Evolutionary conservation across 2,329 filamentous ascomycete genomes (phyloP).

Genomic region (Paecilomyces sp.): DNA sequence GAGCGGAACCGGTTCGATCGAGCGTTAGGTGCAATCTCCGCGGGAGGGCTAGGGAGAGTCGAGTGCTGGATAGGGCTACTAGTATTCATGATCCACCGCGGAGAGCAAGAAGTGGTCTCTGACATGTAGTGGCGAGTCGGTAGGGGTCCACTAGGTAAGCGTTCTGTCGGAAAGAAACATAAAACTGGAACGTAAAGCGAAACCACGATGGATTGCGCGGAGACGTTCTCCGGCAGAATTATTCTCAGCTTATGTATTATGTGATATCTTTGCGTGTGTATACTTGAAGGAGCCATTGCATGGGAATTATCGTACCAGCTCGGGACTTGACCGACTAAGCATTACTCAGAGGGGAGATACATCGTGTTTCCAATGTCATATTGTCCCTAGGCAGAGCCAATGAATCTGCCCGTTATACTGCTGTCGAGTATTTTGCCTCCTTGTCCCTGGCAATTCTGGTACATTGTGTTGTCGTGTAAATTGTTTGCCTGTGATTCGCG

Average conservation of each 20-base stretch:
- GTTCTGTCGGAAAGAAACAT: not conserved
- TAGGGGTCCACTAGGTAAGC: not conserved
- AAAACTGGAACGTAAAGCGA: not conserved
- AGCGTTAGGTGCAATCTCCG: not conserved
- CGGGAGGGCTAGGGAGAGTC: not conserved
- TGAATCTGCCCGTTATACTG: no score
- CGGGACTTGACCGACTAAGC: not conserved
- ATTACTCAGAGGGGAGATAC: no score
- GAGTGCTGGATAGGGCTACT: not conserved
- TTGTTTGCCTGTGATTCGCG: not conserved
- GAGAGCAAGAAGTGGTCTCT: not conserved
- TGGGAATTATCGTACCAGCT: not conserved
- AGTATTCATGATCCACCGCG: not conserved
- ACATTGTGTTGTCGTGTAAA: not conserved
- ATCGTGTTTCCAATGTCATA: no score
- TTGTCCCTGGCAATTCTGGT: not conserved
- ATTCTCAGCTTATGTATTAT: not conserved
- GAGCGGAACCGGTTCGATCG: not conserved
- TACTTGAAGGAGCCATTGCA: not conserved
- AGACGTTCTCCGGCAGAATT: not conserved
- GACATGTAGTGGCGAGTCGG: not conserved
- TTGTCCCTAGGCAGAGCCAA: no score
- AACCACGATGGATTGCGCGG: not conserved
- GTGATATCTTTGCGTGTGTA: not conserved
- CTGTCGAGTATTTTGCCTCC: no score